Evolutionary conservation across 2,329 filamentous ascomycete genomes (phyloP), one percentile per base, ranked within the genome.

Genomic region (Talaromyces sp.): DNA sequence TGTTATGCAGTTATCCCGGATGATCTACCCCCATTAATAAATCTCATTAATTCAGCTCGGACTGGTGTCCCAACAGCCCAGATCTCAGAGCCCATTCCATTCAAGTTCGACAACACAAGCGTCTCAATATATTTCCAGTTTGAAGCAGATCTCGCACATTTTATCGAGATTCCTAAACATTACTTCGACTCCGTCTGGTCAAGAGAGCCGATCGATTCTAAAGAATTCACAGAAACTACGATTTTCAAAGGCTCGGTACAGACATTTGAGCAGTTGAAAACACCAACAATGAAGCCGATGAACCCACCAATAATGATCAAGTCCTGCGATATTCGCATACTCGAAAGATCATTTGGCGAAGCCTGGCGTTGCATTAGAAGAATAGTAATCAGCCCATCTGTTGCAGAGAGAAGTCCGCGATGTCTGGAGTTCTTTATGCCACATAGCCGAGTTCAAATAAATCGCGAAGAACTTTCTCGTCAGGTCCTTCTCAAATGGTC

Each of bases 351-450:
- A 1, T 65, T 55, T 30, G 58, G 59, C 4, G 65, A 69, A 39
- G 60, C 64, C 19, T 70, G 68, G 68, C 60, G 61, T 13, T 64
- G 62, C 17, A 63, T 62, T 35, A 60, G 68, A 27, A 60, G 68
- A n/a, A 55, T 70, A 30, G 68, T 69, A 1, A 62, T 70, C 51
- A 67, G 62, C 36, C 65, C 66, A 22, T 70, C 67, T 7, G 60
- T 56, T 14, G 61, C 65, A 10, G 64, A 69, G 37, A 61, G 53
- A 14, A 41, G 43, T 4, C 67, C 66, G 3, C 52, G 49, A 16
- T 66, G 65, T n/a, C 59, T 65, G 5, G 67, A 70, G 17, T 50
- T 64, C 7, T 69, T 69, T 30, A 60, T 70, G 56, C 68, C 68
- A 6, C 42, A 68, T 37, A 65, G 64, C 29, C 55, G 52, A n/a